Base-by-base conservation (phyloP, 305 asterid genomes). In the Ajuga reptans region DNA sequence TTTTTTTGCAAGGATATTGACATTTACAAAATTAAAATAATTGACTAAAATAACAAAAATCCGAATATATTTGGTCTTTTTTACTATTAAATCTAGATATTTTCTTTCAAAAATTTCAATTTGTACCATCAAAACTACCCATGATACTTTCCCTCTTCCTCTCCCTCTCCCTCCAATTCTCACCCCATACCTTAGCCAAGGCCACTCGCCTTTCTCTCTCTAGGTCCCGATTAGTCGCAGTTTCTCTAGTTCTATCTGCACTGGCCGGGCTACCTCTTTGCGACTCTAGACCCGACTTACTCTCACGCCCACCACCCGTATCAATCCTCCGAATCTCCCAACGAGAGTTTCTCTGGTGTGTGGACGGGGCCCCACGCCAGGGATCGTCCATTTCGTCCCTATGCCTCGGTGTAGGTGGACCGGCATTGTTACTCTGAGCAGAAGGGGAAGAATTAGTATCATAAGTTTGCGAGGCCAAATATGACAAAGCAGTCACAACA, bases 181-280 rank as follows among this genome's bases (percentile, higher is more conserved):
- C 96, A 0, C 97, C 99, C 99, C 97, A 93, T 24, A 93, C 96
- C 75, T 86, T 93, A 0, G 99, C 99, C 80, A 85, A 83, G 0
- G 99, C 99, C 66, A 93, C 99, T 0, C 91, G 95, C 0, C 95
- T 87, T 68, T 93, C 97, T 60, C 99, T 80, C 46, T 93, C 95
- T 27, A 87, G 50, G 73, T 85, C 97, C 17, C 92, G 81, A 58
- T 86, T 87, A 83, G 83, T 88, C 9, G 78, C 86, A 29, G 87
- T 81, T 33, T 81, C 96, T 66, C 87, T 79, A 4, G 77, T 75
- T 53, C 90, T 78, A 61, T 93, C 90, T 1, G 89, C 87, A 67
- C 89, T 85, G 12, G 66, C 66, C 0, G 97, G 97, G 75, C 98
- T 93, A 70, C 76, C 86, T 31, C 78, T 82, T 65, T 74, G 85